Evolutionary conservation across 441 rosid species (phyloP), one percentile per base, ranked within the genome.

Genomic region (Mallotus repandus): DNA sequence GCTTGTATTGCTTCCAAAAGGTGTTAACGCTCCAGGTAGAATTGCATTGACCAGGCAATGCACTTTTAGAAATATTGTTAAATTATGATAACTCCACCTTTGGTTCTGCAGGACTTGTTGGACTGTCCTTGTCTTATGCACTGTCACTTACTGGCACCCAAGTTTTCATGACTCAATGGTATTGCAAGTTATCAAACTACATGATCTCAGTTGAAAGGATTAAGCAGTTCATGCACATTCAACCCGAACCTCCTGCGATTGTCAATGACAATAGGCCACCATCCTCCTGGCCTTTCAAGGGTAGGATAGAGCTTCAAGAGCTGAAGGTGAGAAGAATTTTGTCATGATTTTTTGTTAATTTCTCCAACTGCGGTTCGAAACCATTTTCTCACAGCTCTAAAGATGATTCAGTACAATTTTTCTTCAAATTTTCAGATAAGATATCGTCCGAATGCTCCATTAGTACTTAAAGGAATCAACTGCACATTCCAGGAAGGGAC

Each of bases 81-180:
- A 63, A 65, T 35, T 22, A 12, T 43, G 43, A 4, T 52, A 38
- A 5, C 18, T n/a, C 43, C 52, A 54, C 7, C 38, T 48, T 55
- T 60, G 29, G 14, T 4, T 60, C 22, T 79, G 78, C 87, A 94
- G 98, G 92, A 45, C 88, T 95, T 48, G 93, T 92, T 18, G 99
- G 98, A n/a, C 91, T 95, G 14, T 91, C 96, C 0, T 86, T 95
- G 70, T 92, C 98, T 13, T 95, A 92, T 54, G 97, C 98, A 15
- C 76, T 93, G 15, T 54, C 93, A 2, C 72, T 95, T 66, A 86
- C 94, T 3, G 77, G 72, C 6, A 81, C 90, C n/a, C 97, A 91
- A 67, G 84, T 89, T 63, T 89, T 91, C 74, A 7, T 80, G 76
- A 81, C 85, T 25, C 83, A 90, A 60, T 91, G 96, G 94, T 89